Evolutionary conservation across 2,329 filamentous ascomycete species (phyloP).

Genomic region (Trichoderma polysporum): DNA sequence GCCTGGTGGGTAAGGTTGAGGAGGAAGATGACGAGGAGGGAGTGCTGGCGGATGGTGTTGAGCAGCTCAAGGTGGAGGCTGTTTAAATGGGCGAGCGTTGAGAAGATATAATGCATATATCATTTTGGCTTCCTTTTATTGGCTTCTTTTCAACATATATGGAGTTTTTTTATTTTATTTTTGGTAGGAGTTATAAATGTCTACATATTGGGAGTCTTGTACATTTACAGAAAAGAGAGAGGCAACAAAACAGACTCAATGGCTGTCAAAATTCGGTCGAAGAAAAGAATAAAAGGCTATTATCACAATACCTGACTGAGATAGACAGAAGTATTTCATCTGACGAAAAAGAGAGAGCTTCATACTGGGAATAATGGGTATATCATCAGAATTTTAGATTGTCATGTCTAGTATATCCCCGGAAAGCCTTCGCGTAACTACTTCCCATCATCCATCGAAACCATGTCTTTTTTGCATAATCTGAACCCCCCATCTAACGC

Average conservation of each 20-base stretch:
- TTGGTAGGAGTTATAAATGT: background rate
- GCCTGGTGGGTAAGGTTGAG: constrained; percentile 65
- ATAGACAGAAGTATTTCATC: background rate
- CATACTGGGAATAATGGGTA: background rate
- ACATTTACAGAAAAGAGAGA: background rate
- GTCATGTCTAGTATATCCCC: constrained; percentile 5
- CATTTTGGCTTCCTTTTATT: constrained; percentile 13
- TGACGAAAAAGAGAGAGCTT: background rate
- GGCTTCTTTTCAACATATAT: background rate
- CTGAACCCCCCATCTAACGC: constrained; percentile 27
- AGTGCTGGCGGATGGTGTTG: constrained; percentile 59
- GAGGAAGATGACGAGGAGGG: constrained; percentile 68
- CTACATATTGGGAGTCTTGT: background rate
- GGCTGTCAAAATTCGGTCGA: background rate
- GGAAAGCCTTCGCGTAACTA: background rate
- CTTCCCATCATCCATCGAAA: constrained; percentile 8
- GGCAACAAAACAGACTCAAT: background rate
- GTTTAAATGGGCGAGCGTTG: constrained; percentile 6
- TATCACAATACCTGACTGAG: background rate
- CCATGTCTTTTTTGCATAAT: constrained; percentile 9
- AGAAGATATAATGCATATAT: constrained; percentile 7
- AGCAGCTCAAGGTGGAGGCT: constrained; percentile 70
- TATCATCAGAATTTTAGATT: background rate
- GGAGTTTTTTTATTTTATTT: background rate
- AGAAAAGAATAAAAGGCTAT: background rate